Evolutionary conservation across 371 early-diverging fungal genomes (phyloP).

Genomic region (Sporodiniella umbellata): DNA sequence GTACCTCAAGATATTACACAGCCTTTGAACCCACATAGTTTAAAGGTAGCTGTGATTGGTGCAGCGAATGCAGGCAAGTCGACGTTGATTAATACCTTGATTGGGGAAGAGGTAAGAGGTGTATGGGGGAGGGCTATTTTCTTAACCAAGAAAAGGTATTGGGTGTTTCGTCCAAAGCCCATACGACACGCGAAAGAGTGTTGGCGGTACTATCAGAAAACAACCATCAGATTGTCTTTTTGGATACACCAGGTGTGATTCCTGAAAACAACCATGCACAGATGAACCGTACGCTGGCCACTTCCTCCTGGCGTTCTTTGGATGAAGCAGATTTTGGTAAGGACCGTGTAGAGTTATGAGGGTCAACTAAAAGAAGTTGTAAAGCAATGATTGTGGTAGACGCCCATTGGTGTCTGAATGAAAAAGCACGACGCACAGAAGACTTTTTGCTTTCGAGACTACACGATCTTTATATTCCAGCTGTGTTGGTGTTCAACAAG

Average conservation of each 20-base stretch:
- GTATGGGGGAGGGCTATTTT: too few relatives aligned
- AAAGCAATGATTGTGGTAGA: slow-evolving; percentile 63
- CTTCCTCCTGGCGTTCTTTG: slow-evolving; percentile 71
- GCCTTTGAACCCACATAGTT: slow-evolving; percentile 59
- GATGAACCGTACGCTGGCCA: slow-evolving; percentile 62
- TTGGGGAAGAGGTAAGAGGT: slow-evolving; percentile 31
- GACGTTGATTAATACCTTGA: slow-evolving; percentile 69
- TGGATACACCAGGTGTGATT: slow-evolving; percentile 68
- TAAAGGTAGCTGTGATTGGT: slow-evolving; percentile 69
- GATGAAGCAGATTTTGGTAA: slow-evolving; percentile 65
- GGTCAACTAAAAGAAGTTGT: background rate
- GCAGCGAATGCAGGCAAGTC: slow-evolving; percentile 83
- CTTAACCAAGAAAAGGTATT: slow-evolving; percentile 38
- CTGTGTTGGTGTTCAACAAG: slow-evolving; percentile 71
- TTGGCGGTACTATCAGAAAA: slow-evolving; percentile 56
- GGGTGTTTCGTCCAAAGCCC: slow-evolving; percentile 70
- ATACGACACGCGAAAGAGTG: slow-evolving; percentile 71
- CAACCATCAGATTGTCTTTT: slow-evolving; percentile 58
- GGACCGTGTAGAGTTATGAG: background rate
- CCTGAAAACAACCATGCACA: slow-evolving; percentile 37
- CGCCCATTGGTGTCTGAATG: slow-evolving; percentile 47
- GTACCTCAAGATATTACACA: slow-evolving; percentile 44
- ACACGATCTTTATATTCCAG: slow-evolving; percentile 41
- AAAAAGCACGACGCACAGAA: slow-evolving; percentile 45
- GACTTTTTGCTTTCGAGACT: slow-evolving; percentile 58